These are phyloP conservation scores for Suzukiozyma palmioleophila DNA, from an alignment of 1,139 yeast genomes.

Conservation along the genomic window DNA sequence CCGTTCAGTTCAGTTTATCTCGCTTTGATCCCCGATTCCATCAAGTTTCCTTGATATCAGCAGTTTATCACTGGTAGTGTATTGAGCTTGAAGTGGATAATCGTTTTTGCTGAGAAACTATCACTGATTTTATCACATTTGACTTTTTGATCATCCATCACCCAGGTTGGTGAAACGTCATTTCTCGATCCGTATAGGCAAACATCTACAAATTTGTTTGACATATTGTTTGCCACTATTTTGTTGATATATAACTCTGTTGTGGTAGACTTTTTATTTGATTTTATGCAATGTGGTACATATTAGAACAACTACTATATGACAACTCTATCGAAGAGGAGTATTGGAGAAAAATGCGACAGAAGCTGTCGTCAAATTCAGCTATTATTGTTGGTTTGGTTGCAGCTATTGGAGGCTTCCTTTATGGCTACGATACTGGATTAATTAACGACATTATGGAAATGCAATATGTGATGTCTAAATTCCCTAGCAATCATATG, in stretches of 20 bases:
- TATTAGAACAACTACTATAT: slow-evolving; percentile 29
- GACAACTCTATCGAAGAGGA: slow-evolving; percentile 38
- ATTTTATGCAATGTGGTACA: slow-evolving; percentile 7
- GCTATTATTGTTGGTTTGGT: slow-evolving; percentile 66
- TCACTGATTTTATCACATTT: too few species aligned
- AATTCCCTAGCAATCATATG: slow-evolving; percentile 45
- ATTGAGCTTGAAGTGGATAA: too few species aligned
- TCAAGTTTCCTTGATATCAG: too few species aligned
- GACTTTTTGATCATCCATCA: too few species aligned
- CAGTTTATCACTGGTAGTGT: too few species aligned
- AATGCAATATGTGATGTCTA: slow-evolving; percentile 56
- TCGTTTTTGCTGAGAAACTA: too few species aligned
- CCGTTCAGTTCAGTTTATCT: too few species aligned
- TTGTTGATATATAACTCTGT: not conserved
- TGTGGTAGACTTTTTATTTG: not conserved
- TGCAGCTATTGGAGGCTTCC: slow-evolving; percentile 79
- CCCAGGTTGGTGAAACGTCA: too few species aligned
- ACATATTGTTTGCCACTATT: too few species aligned
- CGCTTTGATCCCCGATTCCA: too few species aligned
- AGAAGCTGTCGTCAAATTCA: slow-evolving; percentile 51
- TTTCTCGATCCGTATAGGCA: too few species aligned
- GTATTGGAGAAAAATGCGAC: slow-evolving; percentile 36
- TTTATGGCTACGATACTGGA: slow-evolving; percentile 84
- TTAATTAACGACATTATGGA: slow-evolving; percentile 68
- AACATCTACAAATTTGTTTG: too few species aligned